Percentiles rank a stretch among this genome's conserved stretches.
Evolutionary conservation across 2,329 filamentous ascomycete genomes (phyloP).

Genomic region (Gremmenia infestans): DNA sequence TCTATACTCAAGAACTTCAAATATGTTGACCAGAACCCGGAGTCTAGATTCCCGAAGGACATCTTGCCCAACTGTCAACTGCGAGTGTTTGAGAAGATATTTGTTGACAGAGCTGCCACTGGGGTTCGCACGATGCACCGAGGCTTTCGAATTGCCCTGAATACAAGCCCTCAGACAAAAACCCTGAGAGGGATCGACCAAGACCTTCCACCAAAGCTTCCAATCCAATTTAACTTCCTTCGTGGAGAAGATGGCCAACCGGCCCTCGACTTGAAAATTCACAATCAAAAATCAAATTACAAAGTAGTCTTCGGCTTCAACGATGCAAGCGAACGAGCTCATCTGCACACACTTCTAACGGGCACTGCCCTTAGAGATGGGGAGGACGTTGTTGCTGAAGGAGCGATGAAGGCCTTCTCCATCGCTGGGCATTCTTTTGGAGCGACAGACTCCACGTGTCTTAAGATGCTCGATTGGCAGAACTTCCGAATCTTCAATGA

Average conservation of each 20-base stretch:
- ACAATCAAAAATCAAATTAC: constrained; percentile 37
- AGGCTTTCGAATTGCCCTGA: constrained; percentile 72
- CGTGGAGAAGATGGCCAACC: constrained; percentile 64
- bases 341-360: constrained; percentile 67
- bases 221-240: constrained; percentile 74
- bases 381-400: constrained; percentile 67
- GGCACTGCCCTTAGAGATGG: constrained; percentile 63
- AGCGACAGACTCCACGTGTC: constrained; percentile 15
- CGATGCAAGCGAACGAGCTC: constrained; percentile 64
- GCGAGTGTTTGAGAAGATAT: constrained; percentile 67
- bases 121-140: constrained; percentile 69
- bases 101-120: constrained; percentile 64
- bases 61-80: constrained; percentile 66
- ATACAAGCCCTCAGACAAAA: constrained; percentile 73
- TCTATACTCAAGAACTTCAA: constrained; percentile 69
- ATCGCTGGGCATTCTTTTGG: constrained; percentile 52
- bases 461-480: constrained; percentile 52
- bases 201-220: constrained; percentile 56
- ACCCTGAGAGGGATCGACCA: constrained; percentile 74
- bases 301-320: constrained; percentile 74
- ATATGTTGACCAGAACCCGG: constrained; percentile 70
- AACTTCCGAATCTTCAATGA: constrained; percentile 68
- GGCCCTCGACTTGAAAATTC: constrained; percentile 63
- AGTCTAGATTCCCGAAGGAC: constrained; percentile 72
- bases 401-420: constrained; percentile 59